Evolutionary conservation across 306 rosid species (phyloP), one percentile per base, ranked within the genome.

Genomic region (Mimosa pudica): DNA sequence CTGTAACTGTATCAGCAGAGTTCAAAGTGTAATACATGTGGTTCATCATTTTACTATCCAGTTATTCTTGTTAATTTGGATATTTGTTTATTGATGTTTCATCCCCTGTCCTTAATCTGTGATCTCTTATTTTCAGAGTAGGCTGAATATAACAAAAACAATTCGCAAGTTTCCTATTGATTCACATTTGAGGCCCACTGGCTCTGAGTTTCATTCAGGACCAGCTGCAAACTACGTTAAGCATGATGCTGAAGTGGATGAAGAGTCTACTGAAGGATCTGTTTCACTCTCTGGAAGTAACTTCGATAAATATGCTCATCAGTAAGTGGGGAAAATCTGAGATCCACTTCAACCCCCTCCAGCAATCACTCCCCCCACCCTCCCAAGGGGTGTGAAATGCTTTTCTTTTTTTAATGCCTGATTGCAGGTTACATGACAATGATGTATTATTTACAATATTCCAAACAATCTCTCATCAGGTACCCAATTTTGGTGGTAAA

Each of bases 91-190:
- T 66, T 64, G 72, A 51, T 42, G 45, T 64, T 57, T 64, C 67
- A 72, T 48, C 42, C 49, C 70, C 42, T 70, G 75, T 79, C 77
- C 85, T 84, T 82, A 89, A 73, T 78, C 80, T 77, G 24, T 75
- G 68, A 49, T 70, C 51, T 85, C 79, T 85, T 84, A 60, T 85
- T 80, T 89, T 57, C 98, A 95, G 98, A 92, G 88, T 88, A 91
- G 98, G 91, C 88, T 92, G 87, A 95, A 95, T 88, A 85, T 95
- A 87, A 91, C 98, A 38, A 95, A 92, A 88, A 92, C 97, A 78
- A 81, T 92, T 80, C 94, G 93, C 24, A 92, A 92, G 85, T 92
- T 90, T 87, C 85, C 98, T 46, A 89, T 95, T 75, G 93, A 92
- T 84, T 84, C 93, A 76, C 74, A 89, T 87, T 84, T 95, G 84